A percentile compares a stretch with the other conserved stretches of the same genome.
These are phyloP conservation scores for Fusarium nodosum DNA, from an alignment of 2,329 filamentous ascomycete species.

Conservation along the genomic window DNA sequence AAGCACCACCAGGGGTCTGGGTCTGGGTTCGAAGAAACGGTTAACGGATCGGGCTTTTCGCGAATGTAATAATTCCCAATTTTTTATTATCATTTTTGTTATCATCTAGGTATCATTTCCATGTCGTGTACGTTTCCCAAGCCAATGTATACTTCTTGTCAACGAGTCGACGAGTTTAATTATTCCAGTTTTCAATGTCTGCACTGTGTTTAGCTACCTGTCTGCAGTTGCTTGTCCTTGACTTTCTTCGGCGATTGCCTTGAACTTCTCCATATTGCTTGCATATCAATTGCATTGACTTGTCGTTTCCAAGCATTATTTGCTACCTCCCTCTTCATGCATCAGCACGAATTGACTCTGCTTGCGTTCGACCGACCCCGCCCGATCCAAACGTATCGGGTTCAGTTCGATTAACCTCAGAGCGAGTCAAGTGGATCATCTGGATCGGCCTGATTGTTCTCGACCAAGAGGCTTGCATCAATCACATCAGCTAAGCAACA, in stretches of 20 bases:
- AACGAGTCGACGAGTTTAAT: conserved; percentile 24
- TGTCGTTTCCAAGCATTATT: neutral
- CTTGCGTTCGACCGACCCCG: conserved; percentile 3
- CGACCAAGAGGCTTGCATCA: conserved; percentile 31
- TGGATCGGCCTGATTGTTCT: conserved; percentile 15
- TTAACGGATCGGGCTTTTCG: conserved; percentile 55
- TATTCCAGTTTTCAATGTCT: neutral
- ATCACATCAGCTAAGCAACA: conserved; percentile 7
- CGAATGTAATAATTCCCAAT: conserved; percentile 64
- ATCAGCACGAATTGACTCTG: conserved; percentile 10
- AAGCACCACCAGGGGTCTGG: conserved; percentile 48
- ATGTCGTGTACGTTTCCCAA: conserved; percentile 47
- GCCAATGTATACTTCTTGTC: conserved; percentile 45
- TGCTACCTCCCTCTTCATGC: neutral
- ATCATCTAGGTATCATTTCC: conserved; percentile 43
- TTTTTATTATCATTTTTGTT: conserved; percentile 55
- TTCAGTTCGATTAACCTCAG: conserved; percentile 2
- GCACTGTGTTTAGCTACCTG: no score
- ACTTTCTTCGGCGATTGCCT: neutral
- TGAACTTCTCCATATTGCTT: neutral
- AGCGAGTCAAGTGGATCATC: conserved; percentile 17
- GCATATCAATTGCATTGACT: neutral
- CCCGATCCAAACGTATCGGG: neutral
- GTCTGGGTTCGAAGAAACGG: conserved; percentile 44
- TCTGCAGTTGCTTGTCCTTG: neutral